Conservation (phyloP, 2,329 filamentous ascomycete genomes). For the Fusarium hainanense region DNA sequence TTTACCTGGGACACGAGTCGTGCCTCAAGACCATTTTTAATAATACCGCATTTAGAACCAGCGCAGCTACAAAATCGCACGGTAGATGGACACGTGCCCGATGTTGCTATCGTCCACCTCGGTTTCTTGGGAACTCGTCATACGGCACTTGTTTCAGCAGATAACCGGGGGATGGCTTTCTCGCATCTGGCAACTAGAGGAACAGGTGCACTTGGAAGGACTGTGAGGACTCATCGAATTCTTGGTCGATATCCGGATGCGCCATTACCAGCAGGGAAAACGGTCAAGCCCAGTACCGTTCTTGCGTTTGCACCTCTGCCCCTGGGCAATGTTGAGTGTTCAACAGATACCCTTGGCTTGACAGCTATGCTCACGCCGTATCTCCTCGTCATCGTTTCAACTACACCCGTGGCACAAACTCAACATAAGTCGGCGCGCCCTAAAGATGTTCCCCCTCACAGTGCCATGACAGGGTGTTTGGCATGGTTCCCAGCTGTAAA, state of each 20-base stretch:
- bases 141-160: conserved; percentile 93
- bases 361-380: conserved; percentile 98
- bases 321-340: conserved; percentile 91
- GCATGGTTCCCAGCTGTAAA: conserved; percentile 98
- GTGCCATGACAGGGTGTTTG: conserved; percentile 90
- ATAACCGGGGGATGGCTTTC: conserved; percentile 97
- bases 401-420: conserved; percentile 93
- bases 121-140: conserved; percentile 94
- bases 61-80: conserved; percentile 71
- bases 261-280: conserved; percentile 69
- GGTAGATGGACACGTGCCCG: conserved; percentile 84
- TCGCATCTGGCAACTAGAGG: conserved; percentile 95
- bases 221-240: conserved; percentile 89
- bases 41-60: conserved; percentile 81
- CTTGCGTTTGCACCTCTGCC: conserved; percentile 91
- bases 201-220: conserved; percentile 84
- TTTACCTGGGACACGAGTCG: conserved; percentile 95
- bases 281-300: conserved; percentile 91
- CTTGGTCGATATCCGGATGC: conserved; percentile 88
- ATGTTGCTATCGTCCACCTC: conserved; percentile 85
- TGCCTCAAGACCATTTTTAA: conserved; percentile 86
- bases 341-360: conserved; percentile 86
- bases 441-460: conserved; percentile 90
- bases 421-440: conserved; percentile 93
- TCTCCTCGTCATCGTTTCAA: conserved; percentile 94